phyloP scores from a whole-genome alignment of 495 filamentous ascomycete genomes.

The Platismatia glauca region DNA sequence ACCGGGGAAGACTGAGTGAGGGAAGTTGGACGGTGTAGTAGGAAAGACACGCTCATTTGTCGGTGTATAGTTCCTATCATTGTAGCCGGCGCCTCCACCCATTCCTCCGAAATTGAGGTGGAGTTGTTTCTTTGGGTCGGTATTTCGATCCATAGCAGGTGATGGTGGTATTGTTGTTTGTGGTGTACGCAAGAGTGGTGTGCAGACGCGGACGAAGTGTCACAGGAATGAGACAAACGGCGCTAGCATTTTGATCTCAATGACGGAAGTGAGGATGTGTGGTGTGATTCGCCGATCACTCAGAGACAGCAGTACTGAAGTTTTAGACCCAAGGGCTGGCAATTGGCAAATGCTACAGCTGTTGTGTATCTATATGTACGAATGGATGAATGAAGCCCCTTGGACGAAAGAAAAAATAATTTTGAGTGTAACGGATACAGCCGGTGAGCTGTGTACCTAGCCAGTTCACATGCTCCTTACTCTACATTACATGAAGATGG shows the following conservation, averaged over 20 bases:
- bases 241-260: neutral
- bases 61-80: conserved; percentile 55
- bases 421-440: no score
- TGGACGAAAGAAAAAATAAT: no score
- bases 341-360: no score
- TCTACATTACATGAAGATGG: no score
- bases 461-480: no score
- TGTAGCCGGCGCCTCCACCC: conserved; percentile 32
- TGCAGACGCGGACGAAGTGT: neutral
- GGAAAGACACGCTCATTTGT: conserved; percentile 78
- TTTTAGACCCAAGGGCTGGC: no score
- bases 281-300: neutral
- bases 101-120: conserved; percentile 57
- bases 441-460: no score
- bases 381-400: no score
- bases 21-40: conserved; percentile 93
- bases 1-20: conserved; percentile 70
- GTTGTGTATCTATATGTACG: no score
- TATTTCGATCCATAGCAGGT: conserved; percentile 27
- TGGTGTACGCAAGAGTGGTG: neutral
- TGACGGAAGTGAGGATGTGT: neutral
- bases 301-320: neutral
- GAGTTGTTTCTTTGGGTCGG: conserved; percentile 53
- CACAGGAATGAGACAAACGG: neutral
- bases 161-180: neutral